Base-by-base conservation (phyloP, 202 grass and related monocot genomes). In the Panicum hallii region DNA sequence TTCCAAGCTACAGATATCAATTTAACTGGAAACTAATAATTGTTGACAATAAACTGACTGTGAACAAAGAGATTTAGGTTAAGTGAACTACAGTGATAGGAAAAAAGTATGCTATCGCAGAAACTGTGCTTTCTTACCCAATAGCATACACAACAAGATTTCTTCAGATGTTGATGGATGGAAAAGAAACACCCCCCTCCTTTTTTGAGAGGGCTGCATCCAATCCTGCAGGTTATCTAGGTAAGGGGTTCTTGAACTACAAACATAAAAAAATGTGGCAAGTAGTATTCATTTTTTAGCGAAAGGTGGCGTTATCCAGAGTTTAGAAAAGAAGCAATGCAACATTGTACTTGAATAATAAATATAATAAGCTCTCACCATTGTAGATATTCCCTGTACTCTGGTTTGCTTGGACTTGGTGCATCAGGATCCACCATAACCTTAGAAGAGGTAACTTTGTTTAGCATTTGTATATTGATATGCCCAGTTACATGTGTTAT, bases 341-440 rank as follows among this genome's bases (percentile, higher is more conserved):
- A 70, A 70, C 63, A 77, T 11, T 52, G 32, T 68, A 68, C 61
- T 72, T 77, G 45, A 83, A 75, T 81, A 81, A 79, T 17, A 69
- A 88, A 86, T 85, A 71, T n/a, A 86, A 84, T 72, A 80, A 62
- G 58, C 91, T 87, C 91, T 87, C 83, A 98, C 95, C 95, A 98
- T 53, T 98, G 93, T 26, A 98, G 76, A 81, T 98, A 98, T 87
- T 98, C 95, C 75, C 91, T 89, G 82, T 95, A 63, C 72, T 83
- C 89, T 85, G 95, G 93, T 89, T 93, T 95, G 83, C 89, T 98
- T 76, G 95, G 95, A 84, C 95, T 98, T 85, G 95, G 95, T 42
- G 95, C 91, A 88, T 98, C 95, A 50, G 95, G 95, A 86, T 98
- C 95, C 79, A 98, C 93, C 95, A 95, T 95, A 67, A 95, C 93